phyloP scores from a whole-genome alignment of 1,139 yeast species.

The Diutina scorzettiae region DNA sequence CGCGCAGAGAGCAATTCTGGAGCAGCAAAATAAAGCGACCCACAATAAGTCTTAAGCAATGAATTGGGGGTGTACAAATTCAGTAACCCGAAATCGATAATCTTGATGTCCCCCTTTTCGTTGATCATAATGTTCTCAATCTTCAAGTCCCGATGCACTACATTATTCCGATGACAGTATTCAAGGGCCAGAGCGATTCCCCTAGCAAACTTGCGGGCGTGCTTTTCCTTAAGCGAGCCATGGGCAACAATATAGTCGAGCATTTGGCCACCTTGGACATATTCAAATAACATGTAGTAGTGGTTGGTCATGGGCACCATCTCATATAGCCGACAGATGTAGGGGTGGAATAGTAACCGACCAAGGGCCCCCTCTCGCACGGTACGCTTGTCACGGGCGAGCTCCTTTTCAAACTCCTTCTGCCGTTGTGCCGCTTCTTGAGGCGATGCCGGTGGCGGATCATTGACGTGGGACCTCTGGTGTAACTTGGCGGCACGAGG shows the following conservation, averaged over 20 bases:
- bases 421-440: constrained; percentile 50
- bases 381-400: constrained; percentile 85
- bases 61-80: constrained; percentile 68
- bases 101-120: constrained; percentile 85
- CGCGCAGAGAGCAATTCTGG: constrained; percentile 90
- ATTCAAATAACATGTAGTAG: constrained; percentile 93
- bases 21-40: constrained; percentile 95
- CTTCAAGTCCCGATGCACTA: constrained; percentile 92
- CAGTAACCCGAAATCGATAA: constrained; percentile 92
- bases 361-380: constrained; percentile 93
- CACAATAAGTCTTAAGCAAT: constrained; percentile 87
- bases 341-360: constrained; percentile 80
- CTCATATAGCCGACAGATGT: constrained; percentile 83
- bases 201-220: constrained; percentile 89
- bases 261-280: constrained; percentile 96
- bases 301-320: constrained; percentile 96
- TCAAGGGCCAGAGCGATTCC: constrained; percentile 94
- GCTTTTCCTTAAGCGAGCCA: constrained; percentile 86
- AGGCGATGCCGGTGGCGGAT: constrained; percentile 47
- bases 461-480: constrained; percentile 65
- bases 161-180: constrained; percentile 86
- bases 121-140: constrained; percentile 95
- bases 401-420: constrained; percentile 74
- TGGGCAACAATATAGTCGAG: constrained; percentile 94
- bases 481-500: constrained; percentile 70